Evolutionary conservation across 192 early-diverging fungal species (phyloP).

Genomic region (Phycomyces nitens): DNA sequence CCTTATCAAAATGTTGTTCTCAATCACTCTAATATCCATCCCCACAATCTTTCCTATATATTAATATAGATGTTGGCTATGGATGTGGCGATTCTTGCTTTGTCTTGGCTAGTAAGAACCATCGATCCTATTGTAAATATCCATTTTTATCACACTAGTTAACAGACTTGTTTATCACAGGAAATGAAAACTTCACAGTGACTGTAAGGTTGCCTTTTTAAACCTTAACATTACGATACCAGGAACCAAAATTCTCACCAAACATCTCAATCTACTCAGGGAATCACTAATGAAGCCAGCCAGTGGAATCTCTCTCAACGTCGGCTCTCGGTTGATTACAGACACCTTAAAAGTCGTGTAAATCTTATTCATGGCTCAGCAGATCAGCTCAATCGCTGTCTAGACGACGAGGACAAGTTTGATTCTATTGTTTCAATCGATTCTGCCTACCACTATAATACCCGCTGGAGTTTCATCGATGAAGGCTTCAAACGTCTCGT

Average conservation of each 20-base stretch:
- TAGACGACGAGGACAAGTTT: conserved; percentile 5
- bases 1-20: too few species aligned
- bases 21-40: too few species aligned
- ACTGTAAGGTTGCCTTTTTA: conserved; percentile 10
- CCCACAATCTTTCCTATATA: too few species aligned
- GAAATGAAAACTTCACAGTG: conserved; percentile 14
- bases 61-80: conserved; percentile 53
- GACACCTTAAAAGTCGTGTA: not conserved
- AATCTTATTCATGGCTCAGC: conserved; percentile 23
- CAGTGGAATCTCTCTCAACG: conserved; percentile 36
- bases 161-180: conserved; percentile 2
- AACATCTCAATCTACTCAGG: conserved; percentile 9
- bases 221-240: not conserved
- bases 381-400: not conserved
- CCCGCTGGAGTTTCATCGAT: conserved; percentile 37
- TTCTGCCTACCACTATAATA: conserved; percentile 48
- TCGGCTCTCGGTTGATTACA: conserved; percentile 8
- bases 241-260: too few species aligned
- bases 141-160: too few species aligned
- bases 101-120: conserved; percentile 27
- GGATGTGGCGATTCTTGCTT: conserved; percentile 56
- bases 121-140: not conserved
- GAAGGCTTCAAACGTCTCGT: conserved; percentile 15
- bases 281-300: conserved; percentile 43
- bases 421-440: conserved; percentile 46